Base-by-base conservation (phyloP, 371 early-diverging fungal genomes). In the Syncephalastrum racemosum region DNA sequence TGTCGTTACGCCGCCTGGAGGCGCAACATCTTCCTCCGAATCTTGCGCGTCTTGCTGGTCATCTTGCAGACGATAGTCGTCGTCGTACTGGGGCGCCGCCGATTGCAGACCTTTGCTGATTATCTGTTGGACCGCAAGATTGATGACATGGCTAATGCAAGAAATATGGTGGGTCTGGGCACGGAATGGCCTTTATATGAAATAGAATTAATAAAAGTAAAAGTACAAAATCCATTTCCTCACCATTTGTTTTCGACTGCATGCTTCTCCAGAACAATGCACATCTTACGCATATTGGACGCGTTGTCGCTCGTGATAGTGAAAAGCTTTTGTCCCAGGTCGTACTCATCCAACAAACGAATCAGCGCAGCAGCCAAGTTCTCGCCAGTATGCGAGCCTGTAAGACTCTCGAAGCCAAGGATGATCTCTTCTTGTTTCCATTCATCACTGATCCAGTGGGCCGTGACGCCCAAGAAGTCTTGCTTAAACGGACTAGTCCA, bases 251-350 rank as follows among this genome's bases (percentile, higher is more conserved):
- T 46, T 46, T 46, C 46, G 10, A 3, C 14, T 7, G 19, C 25
- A 40, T 53, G 13, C 27, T 57, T 13, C 24, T 66, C 53, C 16
- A 54, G 4, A 4, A 51, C 36, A 13, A 31, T 18, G 36, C 49
- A 55, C 59, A 68, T 62, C 25, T 52, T 62, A n/a, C 19, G 7
- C 58, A 68, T 60, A 42, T 60, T 64, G 13, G 51, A 56, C 27
- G 60, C 69, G 40, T 68, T 68, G 40, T 65, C 63, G 5, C 50
- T 60, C 14, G 70, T 65, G 19, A 70, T 61, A 8, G 50, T 57
- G 25, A 62, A 58, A 3, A 56, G 18, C 40, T 62, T 64, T 12
- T 44, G 15, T 16, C 46, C 42, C 2, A 62, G 20, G 16, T 55
- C 41, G 18, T 62, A 44, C n/a, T 58, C 40, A 23, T 62, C 41